Evolutionary conservation across 2,329 filamentous ascomycete species (phyloP).

Genomic region (Parastagonospora nodorum): DNA sequence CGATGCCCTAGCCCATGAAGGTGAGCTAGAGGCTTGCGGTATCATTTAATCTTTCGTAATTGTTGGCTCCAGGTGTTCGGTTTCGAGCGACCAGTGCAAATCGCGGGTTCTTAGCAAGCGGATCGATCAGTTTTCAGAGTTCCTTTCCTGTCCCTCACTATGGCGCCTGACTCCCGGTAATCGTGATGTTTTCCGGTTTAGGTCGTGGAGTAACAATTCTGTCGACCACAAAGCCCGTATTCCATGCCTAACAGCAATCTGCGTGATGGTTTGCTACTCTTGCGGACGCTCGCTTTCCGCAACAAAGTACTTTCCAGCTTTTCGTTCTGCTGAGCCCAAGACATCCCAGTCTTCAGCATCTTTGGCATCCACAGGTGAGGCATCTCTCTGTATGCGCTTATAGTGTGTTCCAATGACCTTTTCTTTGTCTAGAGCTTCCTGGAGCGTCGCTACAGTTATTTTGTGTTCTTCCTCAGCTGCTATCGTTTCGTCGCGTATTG

Average conservation of each 20-base stretch:
- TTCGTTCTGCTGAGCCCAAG: slow-evolving; percentile 67
- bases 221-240: neutral
- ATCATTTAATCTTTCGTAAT: no score
- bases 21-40: no score
- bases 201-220: no score
- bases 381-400: slow-evolving; percentile 55
- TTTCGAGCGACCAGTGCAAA: no score
- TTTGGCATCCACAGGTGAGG: slow-evolving; percentile 47
- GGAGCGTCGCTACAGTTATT: slow-evolving; percentile 63
- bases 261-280: slow-evolving; percentile 18
- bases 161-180: no score
- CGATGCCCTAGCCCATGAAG: no score
- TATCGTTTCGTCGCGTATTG: slow-evolving; percentile 79
- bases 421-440: slow-evolving; percentile 64
- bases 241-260: neutral
- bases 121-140: no score
- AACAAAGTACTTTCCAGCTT: slow-evolving; percentile 74
- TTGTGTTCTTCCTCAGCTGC: slow-evolving; percentile 61
- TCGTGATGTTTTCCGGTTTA: no score
- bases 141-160: no score
- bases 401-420: slow-evolving; percentile 61
- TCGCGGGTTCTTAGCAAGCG: no score
- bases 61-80: no score
- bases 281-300: slow-evolving; percentile 65
- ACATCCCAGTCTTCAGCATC: slow-evolving; percentile 72